These are phyloP conservation scores for Croton setiger DNA, from an alignment of 441 rosid species.

Conservation along the genomic window DNA sequence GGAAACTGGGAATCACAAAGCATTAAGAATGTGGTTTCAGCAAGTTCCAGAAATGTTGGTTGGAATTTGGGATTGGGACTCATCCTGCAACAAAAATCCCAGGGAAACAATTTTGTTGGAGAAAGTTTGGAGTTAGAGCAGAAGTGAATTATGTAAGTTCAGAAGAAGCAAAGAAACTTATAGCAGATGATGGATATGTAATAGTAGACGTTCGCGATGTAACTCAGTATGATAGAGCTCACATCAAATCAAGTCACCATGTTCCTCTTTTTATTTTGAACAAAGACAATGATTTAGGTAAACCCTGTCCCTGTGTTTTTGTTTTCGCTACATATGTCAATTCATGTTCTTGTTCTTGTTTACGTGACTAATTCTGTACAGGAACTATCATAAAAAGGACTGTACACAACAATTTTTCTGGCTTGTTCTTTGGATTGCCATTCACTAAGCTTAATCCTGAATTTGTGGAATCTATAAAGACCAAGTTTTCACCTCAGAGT, in stretches of 20 bases:
- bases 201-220: slow-evolving; percentile 77
- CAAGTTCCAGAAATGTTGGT: slow-evolving; percentile 39
- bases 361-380: slow-evolving; percentile 27
- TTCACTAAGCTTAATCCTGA: slow-evolving; percentile 80
- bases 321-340: neutral
- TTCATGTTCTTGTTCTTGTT: slow-evolving; percentile 4
- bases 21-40: slow-evolving; percentile 45
- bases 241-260: slow-evolving; percentile 73
- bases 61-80: slow-evolving; percentile 42
- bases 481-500: slow-evolving; percentile 61
- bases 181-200: slow-evolving; percentile 54
- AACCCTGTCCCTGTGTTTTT: slow-evolving; percentile 6
- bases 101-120: slow-evolving; percentile 33
- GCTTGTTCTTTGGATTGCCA: slow-evolving; percentile 77
- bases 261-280: slow-evolving; percentile 80
- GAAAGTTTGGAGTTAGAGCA: slow-evolving; percentile 53
- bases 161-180: slow-evolving; percentile 76
- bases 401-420: slow-evolving; percentile 87
- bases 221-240: slow-evolving; percentile 74
- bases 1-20: slow-evolving; percentile 20
- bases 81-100: slow-evolving; percentile 36
- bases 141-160: slow-evolving; percentile 71
- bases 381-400: slow-evolving; percentile 81
- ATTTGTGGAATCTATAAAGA: slow-evolving; percentile 54
- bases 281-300: slow-evolving; percentile 79